Percentiles rank a stretch among this genome's conserved stretches.
These are phyloP conservation scores for Anthoceros angustus DNA, from an alignment of 225 moss, liverwort and hornwort genomes.

Conservation along the genomic window DNA sequence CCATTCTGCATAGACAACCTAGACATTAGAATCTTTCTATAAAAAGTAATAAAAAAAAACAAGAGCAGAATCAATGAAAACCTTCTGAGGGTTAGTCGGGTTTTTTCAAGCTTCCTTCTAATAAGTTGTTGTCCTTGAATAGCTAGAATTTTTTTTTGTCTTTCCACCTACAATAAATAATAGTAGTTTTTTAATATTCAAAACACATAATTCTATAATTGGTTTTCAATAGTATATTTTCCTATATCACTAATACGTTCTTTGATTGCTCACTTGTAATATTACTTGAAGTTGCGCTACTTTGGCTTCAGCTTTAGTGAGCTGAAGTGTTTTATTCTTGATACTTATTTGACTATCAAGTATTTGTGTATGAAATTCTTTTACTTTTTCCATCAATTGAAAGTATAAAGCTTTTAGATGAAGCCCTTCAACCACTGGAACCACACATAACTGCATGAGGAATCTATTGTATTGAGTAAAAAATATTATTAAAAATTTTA, in stretches of 20 bases:
- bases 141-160: too few species aligned
- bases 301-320: constrained; percentile 27
- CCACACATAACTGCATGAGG: background rate
- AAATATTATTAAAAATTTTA: background rate
- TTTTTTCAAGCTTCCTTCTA: too few species aligned
- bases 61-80: too few species aligned
- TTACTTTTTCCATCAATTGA: constrained; percentile 48
- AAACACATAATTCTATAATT: background rate
- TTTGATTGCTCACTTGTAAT: constrained; percentile 29
- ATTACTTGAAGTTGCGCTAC: constrained; percentile 36
- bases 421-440: constrained; percentile 52
- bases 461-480: too few species aligned
- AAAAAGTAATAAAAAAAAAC: too few species aligned
- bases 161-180: too few species aligned
- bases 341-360: constrained; percentile 35
- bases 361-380: constrained; percentile 33
- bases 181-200: too few species aligned
- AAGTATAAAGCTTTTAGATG: constrained; percentile 41
- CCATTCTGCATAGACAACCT: too few species aligned
- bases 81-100: too few species aligned
- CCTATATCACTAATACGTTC: background rate
- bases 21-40: too few species aligned
- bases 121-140: too few species aligned
- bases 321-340: constrained; percentile 33
- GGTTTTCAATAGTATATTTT: background rate